phyloP scores from a whole-genome alignment of 139 green algal genomes.

The Bryopsis sp. region DNA sequence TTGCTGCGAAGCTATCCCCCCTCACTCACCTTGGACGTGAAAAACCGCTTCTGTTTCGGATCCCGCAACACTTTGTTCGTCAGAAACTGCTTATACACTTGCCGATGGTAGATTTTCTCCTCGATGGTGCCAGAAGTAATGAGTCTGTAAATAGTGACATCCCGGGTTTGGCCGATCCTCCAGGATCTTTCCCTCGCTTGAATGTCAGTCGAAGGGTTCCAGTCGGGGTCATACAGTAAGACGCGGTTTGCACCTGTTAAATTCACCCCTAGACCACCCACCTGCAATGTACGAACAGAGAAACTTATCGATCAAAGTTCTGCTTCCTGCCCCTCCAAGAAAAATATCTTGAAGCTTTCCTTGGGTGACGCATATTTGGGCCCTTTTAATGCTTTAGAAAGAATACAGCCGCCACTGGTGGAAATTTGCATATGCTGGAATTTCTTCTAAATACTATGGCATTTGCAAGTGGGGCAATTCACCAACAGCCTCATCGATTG shows the following conservation, averaged over 20 bases:
- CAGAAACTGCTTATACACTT: constrained; percentile 87
- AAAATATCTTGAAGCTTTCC: too few relatives aligned
- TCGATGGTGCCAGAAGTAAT: constrained; percentile 95
- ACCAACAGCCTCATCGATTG: too few relatives aligned
- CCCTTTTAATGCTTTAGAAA: too few relatives aligned
- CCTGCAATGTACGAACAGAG: too few relatives aligned
- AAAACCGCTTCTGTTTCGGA: constrained; percentile 86
- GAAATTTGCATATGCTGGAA: too few relatives aligned
- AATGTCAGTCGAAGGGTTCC: constrained; percentile 69
- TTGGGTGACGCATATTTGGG: too few relatives aligned
- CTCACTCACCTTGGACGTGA: constrained; percentile 70
- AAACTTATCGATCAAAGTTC: too few relatives aligned
- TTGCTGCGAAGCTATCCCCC: too few relatives aligned
- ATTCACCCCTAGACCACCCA: constrained; percentile 95
- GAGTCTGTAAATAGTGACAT: constrained; percentile 87
- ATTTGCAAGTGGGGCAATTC: too few relatives aligned
- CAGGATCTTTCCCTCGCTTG: constrained; percentile 90
- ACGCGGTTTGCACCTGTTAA: constrained; percentile 89
- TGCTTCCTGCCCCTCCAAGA: too few relatives aligned
- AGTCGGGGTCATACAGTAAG: constrained; percentile 95
- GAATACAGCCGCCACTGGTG: too few relatives aligned
- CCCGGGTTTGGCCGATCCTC: constrained; percentile 86
- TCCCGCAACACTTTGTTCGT: constrained; percentile 86
- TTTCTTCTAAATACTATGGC: too few relatives aligned
- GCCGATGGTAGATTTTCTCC: constrained; percentile 94